Evolutionary conservation across 495 filamentous ascomycete genomes (phyloP).

Genomic region (Aspergillus avenaceus): DNA sequence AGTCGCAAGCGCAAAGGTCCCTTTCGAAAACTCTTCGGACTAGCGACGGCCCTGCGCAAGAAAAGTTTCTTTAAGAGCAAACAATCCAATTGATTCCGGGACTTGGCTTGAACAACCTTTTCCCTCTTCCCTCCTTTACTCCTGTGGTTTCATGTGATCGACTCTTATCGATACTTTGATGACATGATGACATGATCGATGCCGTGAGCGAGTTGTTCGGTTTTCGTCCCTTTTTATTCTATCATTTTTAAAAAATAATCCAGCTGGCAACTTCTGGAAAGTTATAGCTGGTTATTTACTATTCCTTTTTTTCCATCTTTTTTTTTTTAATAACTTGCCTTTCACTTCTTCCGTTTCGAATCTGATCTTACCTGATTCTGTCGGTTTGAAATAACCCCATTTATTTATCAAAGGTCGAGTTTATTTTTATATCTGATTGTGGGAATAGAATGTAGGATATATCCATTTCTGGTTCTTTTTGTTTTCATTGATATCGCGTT

Average conservation of each 20-base stretch:
- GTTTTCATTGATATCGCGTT: too few relatives aligned
- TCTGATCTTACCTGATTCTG: too few relatives aligned
- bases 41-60: background rate
- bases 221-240: background rate
- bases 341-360: too few relatives aligned
- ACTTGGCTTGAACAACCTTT: background rate
- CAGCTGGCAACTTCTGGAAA: too few relatives aligned
- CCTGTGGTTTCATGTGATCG: background rate
- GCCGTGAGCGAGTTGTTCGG: background rate
- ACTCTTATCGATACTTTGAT: too few relatives aligned
- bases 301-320: constrained; percentile 12
- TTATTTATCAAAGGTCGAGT: too few relatives aligned
- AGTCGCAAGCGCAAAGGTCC: background rate
- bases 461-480: too few relatives aligned
- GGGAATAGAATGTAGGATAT: too few relatives aligned
- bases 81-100: background rate
- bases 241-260: background rate
- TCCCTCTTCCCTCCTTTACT: background rate
- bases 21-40: background rate
- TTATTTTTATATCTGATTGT: too few relatives aligned
- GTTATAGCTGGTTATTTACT: too few relatives aligned
- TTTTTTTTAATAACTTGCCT: constrained; percentile 3
- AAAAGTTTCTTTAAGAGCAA: background rate
- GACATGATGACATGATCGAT: background rate
- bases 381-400: too few relatives aligned